These are phyloP conservation scores for Amanita molliuscula DNA, from an alignment of 768 basidiomycete species.

Conservation along the genomic window DNA sequence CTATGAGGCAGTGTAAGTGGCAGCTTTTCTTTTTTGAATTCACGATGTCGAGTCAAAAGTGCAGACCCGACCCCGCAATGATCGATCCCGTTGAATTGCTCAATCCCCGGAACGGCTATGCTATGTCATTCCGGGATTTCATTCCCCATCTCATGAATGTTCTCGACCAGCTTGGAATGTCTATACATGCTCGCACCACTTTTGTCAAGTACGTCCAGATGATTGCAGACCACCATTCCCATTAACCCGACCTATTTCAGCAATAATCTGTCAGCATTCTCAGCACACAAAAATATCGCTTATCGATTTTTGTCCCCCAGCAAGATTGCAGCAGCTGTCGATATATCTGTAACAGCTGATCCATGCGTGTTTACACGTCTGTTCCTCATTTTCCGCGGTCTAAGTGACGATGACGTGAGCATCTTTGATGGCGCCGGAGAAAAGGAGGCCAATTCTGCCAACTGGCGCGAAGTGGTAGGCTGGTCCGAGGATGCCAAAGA, in stretches of 20 bases:
- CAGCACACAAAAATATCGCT: constrained; percentile 76
- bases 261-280: constrained; percentile 67
- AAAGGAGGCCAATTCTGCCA: constrained; percentile 73
- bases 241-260: constrained; percentile 23
- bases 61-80: constrained; percentile 71
- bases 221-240: neutral
- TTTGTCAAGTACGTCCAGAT: constrained; percentile 61
- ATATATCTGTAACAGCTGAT: constrained; percentile 75
- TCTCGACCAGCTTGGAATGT: constrained; percentile 79
- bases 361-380: constrained; percentile 76
- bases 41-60: constrained; percentile 5
- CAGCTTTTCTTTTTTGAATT: neutral
- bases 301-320: constrained; percentile 79
- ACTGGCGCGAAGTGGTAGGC: constrained; percentile 74
- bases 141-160: constrained; percentile 73
- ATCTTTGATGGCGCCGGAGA: constrained; percentile 71
- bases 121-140: constrained; percentile 76
- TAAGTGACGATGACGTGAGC: constrained; percentile 71
- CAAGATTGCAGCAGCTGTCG: constrained; percentile 78
- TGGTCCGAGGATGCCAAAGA: constrained; percentile 81
- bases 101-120: constrained; percentile 74
- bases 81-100: constrained; percentile 74
- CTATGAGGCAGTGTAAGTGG: constrained; percentile 73
- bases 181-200: constrained; percentile 68
- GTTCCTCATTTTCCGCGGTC: constrained; percentile 79